Conservation (phyloP, 805 yeast genomes). For the Kodamaea nitidulidarum region DNA sequence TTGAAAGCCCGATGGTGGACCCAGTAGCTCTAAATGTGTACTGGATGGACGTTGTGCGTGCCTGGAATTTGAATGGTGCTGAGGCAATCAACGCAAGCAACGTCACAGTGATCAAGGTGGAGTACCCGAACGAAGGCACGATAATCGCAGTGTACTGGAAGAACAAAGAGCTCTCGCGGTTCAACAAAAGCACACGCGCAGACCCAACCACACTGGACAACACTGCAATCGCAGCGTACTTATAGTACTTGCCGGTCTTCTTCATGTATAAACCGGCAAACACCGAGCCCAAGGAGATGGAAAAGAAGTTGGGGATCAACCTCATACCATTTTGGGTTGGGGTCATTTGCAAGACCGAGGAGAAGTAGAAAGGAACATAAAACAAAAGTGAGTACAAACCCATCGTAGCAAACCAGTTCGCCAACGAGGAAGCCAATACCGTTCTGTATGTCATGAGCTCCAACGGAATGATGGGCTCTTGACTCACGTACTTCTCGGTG, state of each 20-base stretch:
- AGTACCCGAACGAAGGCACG: conserved; percentile 62
- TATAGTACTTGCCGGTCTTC: conserved; percentile 60
- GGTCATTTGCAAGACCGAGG: conserved; percentile 48
- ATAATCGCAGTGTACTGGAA: conserved; percentile 44
- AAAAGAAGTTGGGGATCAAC: conserved; percentile 63
- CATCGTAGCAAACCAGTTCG: conserved; percentile 72
- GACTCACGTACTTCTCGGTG: conserved; percentile 48
- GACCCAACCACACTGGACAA: conserved; percentile 47
- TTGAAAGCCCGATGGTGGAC: conserved; percentile 75
- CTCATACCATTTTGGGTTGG: conserved; percentile 58
- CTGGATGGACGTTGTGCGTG: conserved; percentile 84
- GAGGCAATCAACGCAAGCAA: conserved; percentile 73
- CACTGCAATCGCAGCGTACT: conserved; percentile 41
- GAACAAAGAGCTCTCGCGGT: conserved; percentile 26
- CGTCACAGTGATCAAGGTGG: conserved; percentile 66
- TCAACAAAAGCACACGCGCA: conserved; percentile 27
- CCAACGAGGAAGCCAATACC: conserved; percentile 58
- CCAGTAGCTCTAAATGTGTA: conserved; percentile 86
- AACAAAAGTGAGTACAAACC: conserved; percentile 57
- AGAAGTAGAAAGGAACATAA: conserved; percentile 67
- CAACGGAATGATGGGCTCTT: conserved; percentile 67
- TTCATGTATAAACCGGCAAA: conserved; percentile 65
- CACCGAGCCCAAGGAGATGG: conserved; percentile 64
- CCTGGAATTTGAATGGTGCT: conserved; percentile 66
- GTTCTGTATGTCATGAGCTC: conserved; percentile 55